Evolutionary conservation across 2,329 filamentous ascomycete genomes (phyloP), one percentile per base, ranked within the genome.

Genomic region (Akanthomyces uredinophilus): DNA sequence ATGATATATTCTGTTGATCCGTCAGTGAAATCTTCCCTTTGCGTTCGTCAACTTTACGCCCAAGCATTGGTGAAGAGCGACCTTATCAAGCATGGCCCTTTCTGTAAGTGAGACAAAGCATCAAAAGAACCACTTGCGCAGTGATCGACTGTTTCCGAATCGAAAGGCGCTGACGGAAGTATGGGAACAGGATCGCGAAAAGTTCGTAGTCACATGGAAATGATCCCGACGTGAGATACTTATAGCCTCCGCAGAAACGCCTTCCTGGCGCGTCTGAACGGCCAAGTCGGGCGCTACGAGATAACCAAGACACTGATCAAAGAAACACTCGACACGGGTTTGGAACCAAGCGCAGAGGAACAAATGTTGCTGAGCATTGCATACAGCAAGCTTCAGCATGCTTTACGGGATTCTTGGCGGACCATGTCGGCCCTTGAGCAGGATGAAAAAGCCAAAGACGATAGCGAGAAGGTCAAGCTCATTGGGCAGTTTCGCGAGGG

Each of bases 351-450:
- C 29, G 22, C 47, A 6, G 57, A 60, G 22, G 57, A 60, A 29
- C 44, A 41, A 16, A 50, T 44, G 8, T 16, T 60, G 14, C 35
- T 60, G 7, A 51, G 57, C 24, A 20, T 60, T 41, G 44, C 57
- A 22, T 60, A 43, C n/a, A 52, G 57, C 37, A 60, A 52, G 22
- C 37, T 60, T 1, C 43, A 60, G n/a, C 47, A 60, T 43, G 18
- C 35, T 29, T 35, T 60, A 3, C 46, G 57, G 1, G 47, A 29
- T 29, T 50, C 57, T 11, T 60, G 57, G 57, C 46, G 47, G 2
- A 18, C 43, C 24, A 47, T 51, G 11, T 29, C 14, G 5, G 24
- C 57, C 6, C 16, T 44, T 6, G 53, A 56, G 16, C 24, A 52
- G 18, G 57, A 50, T 11, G 32, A 56, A 32, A 32, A 44, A 6